Percentiles rank a stretch among this genome's conserved stretches.
phyloP scores from a whole-genome alignment of 73 alveolate genomes.

The Blepharisma stoltei region DNA sequence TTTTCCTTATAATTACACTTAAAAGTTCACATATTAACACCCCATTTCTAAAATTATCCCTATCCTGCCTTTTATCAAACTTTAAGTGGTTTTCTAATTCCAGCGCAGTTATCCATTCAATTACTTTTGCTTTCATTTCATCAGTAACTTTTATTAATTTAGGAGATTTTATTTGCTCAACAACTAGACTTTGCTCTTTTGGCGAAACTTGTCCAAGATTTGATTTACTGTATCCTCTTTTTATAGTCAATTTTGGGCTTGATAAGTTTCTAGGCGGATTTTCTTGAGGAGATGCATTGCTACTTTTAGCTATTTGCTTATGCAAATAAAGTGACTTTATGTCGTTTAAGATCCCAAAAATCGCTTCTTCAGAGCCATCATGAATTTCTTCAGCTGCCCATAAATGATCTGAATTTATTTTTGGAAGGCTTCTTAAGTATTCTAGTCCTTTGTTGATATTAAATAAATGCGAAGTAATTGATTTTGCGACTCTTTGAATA shows the following conservation, averaged over 20 bases:
- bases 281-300: neutral
- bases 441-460: slow-evolving; percentile 61
- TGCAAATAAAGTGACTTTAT: neutral
- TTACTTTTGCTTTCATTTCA: neutral
- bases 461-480: slow-evolving; percentile 47
- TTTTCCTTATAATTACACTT: neutral
- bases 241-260: neutral
- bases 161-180: neutral
- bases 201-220: neutral
- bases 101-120: neutral
- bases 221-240: neutral
- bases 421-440: slow-evolving; percentile 53
- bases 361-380: slow-evolving; percentile 18
- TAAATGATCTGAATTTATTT: neutral
- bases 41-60: slow-evolving; percentile 12
- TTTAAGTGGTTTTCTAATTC: neutral
- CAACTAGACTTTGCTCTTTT: no score
- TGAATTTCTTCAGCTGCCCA: slow-evolving; percentile 26
- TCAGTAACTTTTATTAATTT: neutral
- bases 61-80: neutral
- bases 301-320: neutral
- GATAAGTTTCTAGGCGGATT: neutral
- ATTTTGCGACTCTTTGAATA: slow-evolving; percentile 44
- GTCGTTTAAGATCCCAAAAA: neutral
- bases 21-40: slow-evolving; percentile 8